Evolutionary conservation across 306 rosid genomes (phyloP), one percentile per base, ranked within the genome.

Genomic region (Datisca glomerata): DNA sequence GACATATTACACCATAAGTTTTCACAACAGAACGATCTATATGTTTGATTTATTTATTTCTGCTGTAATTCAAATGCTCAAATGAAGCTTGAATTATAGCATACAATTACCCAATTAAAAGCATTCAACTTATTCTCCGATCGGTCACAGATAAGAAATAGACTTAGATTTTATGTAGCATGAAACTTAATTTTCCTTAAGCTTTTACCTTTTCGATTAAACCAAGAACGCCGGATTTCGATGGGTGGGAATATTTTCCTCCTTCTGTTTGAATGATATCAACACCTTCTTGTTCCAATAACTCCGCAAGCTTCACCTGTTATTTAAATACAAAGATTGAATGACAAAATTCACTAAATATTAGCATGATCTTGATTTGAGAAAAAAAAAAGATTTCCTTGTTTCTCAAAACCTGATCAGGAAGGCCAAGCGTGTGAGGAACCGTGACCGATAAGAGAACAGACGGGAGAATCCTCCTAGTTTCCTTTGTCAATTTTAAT

Each of bases 221-320:
- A 66, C 97, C 97, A 3, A 76, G 74, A 50, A 87, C 64, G 16
- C 96, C 89, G 39, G 93, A 72, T 45, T 71, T 64, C 36, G 94
- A 76, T 37, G 96, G 94, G 45, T 72, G 72, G 1, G 89, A 82
- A 60, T 73, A 63, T 57, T 82, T 87, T 61, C 96, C 96, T 65
- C 96, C 94, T 51, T 87, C 96, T 1, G 96, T 87, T 74, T 87
- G 96, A 61, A 82, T 87, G 67, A 87, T 49, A 60, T 87, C 85
- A 1, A 57, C 96, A 10, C 94, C 96, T 71, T 60, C 94, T 43
- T 45, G 80, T 69, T 87, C 94, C 42, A 87, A 66, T 53, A 38
- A 55, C 64, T 82, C 97, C 11, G 94, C 97, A 32, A 87, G 93
- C 75, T 74, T 82, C 45, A 87, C 82, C 96, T 86, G 82, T 66